A percentile compares a stretch with the other conserved stretches of the same genome.
These are phyloP conservation scores for Apiotrichum mycotoxinovorans DNA, from an alignment of 1,284 basidiomycete species.

Conservation along the genomic window DNA sequence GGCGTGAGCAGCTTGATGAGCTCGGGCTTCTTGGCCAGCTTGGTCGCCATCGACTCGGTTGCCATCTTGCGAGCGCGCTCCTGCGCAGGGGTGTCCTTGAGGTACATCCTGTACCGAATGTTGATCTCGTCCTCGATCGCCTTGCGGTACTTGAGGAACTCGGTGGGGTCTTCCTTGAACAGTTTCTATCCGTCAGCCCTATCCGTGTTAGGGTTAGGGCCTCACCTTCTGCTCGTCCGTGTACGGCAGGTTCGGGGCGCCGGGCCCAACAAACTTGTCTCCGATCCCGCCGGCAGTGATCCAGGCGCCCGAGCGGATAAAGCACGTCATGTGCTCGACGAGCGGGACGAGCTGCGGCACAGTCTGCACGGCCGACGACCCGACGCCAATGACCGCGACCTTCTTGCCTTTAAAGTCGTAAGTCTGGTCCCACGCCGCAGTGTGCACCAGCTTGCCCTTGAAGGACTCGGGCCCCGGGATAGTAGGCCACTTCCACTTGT, in stretches of 20 bases:
- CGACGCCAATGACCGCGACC: constrained; percentile 19
- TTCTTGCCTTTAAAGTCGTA: constrained; percentile 17
- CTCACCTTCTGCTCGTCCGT: constrained; percentile 29
- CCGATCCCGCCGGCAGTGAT: constrained; percentile 29
- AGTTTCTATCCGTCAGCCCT: not conserved
- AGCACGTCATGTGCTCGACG: constrained; percentile 12
- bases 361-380: constrained; percentile 23
- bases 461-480: constrained; percentile 26
- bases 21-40: constrained; percentile 22
- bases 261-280: constrained; percentile 23
- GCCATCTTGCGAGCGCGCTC: not conserved
- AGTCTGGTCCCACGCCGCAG: constrained; percentile 25
- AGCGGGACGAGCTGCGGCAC: constrained; percentile 27
- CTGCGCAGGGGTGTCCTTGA: constrained; percentile 11
- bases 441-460: constrained; percentile 32
- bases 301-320: constrained; percentile 26
- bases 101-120: constrained; percentile 24
- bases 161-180: constrained; percentile 18
- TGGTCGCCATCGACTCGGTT: constrained; percentile 20
- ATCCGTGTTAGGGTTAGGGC: not conserved
- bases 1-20: constrained; percentile 25
- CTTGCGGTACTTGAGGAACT: constrained; percentile 28
- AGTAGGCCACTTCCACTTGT: constrained; percentile 35
- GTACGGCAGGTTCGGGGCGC: constrained; percentile 29
- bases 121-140: constrained; percentile 34